Percentiles rank a stretch among this genome's conserved stretches.
Evolutionary conservation across 306 rosid species (phyloP).

Genomic region (Ochetophila trinervis): DNA sequence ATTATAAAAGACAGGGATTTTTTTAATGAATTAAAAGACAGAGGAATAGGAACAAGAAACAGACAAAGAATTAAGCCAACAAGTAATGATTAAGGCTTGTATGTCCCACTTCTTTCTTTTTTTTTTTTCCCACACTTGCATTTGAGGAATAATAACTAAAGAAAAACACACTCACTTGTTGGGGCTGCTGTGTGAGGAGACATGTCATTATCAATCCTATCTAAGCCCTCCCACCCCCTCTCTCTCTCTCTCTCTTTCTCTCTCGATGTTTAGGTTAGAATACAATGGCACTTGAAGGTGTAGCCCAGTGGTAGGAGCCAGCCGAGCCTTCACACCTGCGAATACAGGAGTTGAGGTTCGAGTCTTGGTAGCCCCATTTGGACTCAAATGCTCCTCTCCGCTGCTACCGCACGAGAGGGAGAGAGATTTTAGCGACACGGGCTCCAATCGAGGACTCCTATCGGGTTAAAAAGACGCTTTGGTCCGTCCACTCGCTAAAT

Average conservation of each 20-base stretch:
- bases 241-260: constrained; percentile 7
- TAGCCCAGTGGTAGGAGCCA: no score
- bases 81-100: constrained; percentile 34
- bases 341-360: no score
- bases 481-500: no score
- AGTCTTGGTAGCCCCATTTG: no score
- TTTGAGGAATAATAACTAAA: constrained; percentile 20
- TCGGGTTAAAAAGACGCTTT: no score
- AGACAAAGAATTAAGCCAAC: constrained; percentile 39
- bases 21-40: background rate
- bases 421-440: no score
- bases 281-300: no score
- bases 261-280: background rate
- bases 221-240: constrained; percentile 9
- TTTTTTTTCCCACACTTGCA: constrained; percentile 17
- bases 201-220: constrained; percentile 45
- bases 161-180: background rate
- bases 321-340: no score
- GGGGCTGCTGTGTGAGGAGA: constrained; percentile 38
- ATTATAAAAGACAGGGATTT: constrained; percentile 1
- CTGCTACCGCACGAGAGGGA: no score
- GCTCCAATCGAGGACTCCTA: no score
- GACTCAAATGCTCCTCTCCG: no score
- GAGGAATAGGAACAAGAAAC: constrained; percentile 25
- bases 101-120: no score